A percentile compares a stretch with the other conserved stretches of the same genome.
Conservation (phyloP, 23 red algal species). For the Gracilaria caudata region DNA sequence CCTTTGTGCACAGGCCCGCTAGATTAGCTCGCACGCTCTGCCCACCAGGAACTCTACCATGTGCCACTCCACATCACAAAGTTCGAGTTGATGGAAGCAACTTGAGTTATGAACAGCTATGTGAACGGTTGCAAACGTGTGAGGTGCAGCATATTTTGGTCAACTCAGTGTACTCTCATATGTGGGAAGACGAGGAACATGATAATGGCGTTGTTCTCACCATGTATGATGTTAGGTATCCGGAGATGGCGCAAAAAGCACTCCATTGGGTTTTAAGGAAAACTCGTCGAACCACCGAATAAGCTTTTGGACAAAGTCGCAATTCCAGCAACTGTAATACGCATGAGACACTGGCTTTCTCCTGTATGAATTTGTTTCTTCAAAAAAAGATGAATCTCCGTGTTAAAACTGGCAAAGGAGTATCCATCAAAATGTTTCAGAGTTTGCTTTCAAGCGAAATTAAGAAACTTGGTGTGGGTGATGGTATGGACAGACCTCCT, state of each 20-base stretch:
- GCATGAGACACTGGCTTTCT: not conserved
- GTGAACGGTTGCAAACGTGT: constrained; percentile 24
- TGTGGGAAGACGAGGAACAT: constrained; percentile 49
- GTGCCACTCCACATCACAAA: constrained; percentile 36
- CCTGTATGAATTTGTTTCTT: not conserved
- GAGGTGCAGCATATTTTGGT: constrained; percentile 5
- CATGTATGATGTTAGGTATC: constrained; percentile 49
- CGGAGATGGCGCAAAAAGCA: constrained; percentile 19
- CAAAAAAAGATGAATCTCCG: too few species aligned
- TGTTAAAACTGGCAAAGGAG: too few species aligned
- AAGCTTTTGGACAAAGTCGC: not conserved
- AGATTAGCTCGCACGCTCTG: constrained; percentile 5
- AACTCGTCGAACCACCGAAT: not conserved
- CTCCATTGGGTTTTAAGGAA: constrained; percentile 38
- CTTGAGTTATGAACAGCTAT: constrained; percentile 42
- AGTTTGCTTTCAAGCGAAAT: too few species aligned
- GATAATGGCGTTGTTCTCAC: constrained; percentile 29
- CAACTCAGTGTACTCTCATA: constrained; percentile 56
- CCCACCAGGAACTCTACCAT: constrained; percentile 38
- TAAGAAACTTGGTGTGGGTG: too few species aligned
- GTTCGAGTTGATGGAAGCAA: constrained; percentile 9
- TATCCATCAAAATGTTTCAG: too few species aligned
- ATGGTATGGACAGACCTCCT: too few species aligned
- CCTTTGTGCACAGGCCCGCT: constrained; percentile 13
- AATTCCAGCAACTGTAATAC: not conserved